These are phyloP conservation scores for Calonectria hongkongensis DNA, from an alignment of 2,329 filamentous ascomycete genomes.

Conservation along the genomic window DNA sequence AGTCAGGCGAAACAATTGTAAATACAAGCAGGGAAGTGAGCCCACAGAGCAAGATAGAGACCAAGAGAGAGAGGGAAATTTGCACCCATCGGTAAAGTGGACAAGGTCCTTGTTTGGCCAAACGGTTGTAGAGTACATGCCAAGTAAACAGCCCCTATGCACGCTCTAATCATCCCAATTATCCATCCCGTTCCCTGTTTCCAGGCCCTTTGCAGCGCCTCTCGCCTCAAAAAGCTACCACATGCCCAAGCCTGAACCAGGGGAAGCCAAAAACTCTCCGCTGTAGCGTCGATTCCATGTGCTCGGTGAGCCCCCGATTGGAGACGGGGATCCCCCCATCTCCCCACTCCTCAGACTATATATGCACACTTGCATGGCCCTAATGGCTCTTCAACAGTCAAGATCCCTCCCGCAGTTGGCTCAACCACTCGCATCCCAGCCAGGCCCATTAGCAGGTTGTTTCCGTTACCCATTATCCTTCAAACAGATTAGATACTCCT, in stretches of 20 bases:
- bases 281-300: slow-evolving; percentile 28
- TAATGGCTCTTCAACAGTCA: slow-evolving; percentile 23
- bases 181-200: slow-evolving; percentile 40
- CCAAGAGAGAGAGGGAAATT: neutral
- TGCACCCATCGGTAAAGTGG: neutral
- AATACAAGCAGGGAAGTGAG: neutral
- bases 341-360: slow-evolving; percentile 7
- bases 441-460: slow-evolving; percentile 9
- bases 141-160: slow-evolving; percentile 43
- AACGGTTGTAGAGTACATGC: slow-evolving; percentile 29
- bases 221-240: slow-evolving; percentile 39
- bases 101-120: slow-evolving; percentile 26
- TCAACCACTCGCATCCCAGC: slow-evolving; percentile 18
- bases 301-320: slow-evolving; percentile 14
- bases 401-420: slow-evolving; percentile 8
- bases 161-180: slow-evolving; percentile 50
- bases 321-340: slow-evolving; percentile 17
- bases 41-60: neutral
- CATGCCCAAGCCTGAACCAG: slow-evolving; percentile 21
- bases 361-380: slow-evolving; percentile 14
- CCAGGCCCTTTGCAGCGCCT: slow-evolving; percentile 41
- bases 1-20: neutral
- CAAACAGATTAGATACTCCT: slow-evolving; percentile 73
- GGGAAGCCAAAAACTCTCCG: slow-evolving; percentile 30
- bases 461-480: slow-evolving; percentile 52